phyloP scores from a whole-genome alignment of 2,329 filamentous ascomycete genomes.

The Colletotrichum cereale region DNA sequence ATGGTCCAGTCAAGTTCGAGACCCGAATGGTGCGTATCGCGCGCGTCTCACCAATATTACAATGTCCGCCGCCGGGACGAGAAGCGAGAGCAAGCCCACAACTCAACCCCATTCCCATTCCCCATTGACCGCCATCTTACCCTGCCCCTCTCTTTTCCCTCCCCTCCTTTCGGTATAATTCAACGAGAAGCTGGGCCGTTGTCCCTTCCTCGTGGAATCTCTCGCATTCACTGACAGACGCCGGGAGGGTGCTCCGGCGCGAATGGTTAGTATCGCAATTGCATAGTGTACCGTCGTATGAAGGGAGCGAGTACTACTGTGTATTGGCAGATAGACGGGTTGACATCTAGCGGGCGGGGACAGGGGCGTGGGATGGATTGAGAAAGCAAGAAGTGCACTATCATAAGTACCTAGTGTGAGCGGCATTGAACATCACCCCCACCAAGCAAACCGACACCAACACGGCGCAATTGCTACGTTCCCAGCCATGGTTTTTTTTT shows the following conservation, averaged over 20 bases:
- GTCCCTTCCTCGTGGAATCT: background rate
- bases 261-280: background rate
- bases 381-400: background rate
- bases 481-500: background rate
- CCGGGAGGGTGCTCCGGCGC: background rate
- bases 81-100: background rate
- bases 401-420: background rate
- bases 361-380: background rate
- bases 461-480: background rate
- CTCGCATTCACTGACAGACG: background rate
- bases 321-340: background rate
- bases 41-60: slow-evolving; percentile 22
- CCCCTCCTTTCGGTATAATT: slow-evolving; percentile 9
- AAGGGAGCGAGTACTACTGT: background rate
- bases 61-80: background rate
- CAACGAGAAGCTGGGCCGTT: background rate
- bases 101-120: background rate
- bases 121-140: slow-evolving; percentile 21
- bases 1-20: background rate
- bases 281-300: background rate
- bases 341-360: slow-evolving; percentile 6
- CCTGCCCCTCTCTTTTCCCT: slow-evolving; percentile 8
- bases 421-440: background rate
- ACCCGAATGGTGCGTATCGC: slow-evolving; percentile 23
- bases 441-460: background rate